phyloP scores from a whole-genome alignment of 2,329 filamentous ascomycete genomes.

The Neofusicoccum umdonicola region DNA sequence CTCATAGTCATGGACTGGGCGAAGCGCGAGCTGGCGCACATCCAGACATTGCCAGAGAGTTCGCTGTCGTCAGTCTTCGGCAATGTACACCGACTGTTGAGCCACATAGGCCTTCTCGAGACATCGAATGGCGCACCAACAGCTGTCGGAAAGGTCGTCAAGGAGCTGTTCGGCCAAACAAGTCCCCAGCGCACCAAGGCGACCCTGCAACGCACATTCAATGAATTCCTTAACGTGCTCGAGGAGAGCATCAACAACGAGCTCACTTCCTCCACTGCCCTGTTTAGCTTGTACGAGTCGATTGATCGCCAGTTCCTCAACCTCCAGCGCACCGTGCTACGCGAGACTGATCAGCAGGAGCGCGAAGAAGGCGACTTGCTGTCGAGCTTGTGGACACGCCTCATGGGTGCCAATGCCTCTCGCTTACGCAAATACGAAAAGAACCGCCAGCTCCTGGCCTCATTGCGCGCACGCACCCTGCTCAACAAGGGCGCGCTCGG shows the following conservation, averaged over 20 bases:
- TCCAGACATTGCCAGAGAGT: constrained; percentile 60
- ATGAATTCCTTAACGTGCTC: constrained; percentile 80
- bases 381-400: constrained; percentile 78
- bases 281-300: constrained; percentile 87
- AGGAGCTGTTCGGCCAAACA: constrained; percentile 74
- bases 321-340: constrained; percentile 78
- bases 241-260: constrained; percentile 88
- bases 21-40: constrained; percentile 73
- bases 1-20: constrained; percentile 97
- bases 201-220: constrained; percentile 82
- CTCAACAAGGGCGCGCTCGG: constrained; percentile 83
- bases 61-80: constrained; percentile 73
- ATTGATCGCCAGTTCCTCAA: constrained; percentile 91
- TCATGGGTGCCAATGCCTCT: constrained; percentile 72
- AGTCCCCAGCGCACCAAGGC: constrained; percentile 75
- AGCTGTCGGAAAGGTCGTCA: constrained; percentile 65
- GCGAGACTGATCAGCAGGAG: constrained; percentile 79
- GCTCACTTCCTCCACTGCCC: constrained; percentile 71
- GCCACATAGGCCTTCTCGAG: constrained; percentile 51
- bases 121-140: constrained; percentile 56
- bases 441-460: constrained; percentile 75
- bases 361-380: constrained; percentile 77
- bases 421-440: constrained; percentile 87
- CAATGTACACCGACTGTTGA: constrained; percentile 78
- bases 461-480: constrained; percentile 78